Conservation (phyloP, 2,329 filamentous ascomycete species). For the Colletotrichum caudatum region DNA sequence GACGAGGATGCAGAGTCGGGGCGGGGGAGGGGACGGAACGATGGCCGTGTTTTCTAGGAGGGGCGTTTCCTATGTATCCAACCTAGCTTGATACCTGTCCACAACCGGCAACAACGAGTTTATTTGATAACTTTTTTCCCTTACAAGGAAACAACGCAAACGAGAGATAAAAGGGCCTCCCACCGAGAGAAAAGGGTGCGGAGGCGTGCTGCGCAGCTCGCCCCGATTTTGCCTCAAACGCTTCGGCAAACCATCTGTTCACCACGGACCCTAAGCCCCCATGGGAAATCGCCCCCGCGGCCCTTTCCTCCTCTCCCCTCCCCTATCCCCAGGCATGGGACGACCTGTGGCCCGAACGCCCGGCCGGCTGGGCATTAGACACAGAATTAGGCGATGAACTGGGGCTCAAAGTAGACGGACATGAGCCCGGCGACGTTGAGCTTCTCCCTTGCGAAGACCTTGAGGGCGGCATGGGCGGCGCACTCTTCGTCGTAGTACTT, state of each 20-base stretch:
- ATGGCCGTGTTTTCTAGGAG: not conserved
- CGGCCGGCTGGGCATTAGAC: not conserved
- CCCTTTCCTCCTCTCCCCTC: not conserved
- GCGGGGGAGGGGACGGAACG: not conserved
- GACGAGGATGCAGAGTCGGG: not conserved
- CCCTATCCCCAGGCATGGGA: not conserved
- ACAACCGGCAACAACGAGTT: conserved; percentile 30
- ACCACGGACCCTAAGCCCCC: not conserved
- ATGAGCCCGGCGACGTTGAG: conserved; percentile 53
- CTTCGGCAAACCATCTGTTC: not conserved
- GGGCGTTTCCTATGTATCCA: conserved; percentile 17
- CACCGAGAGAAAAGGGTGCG: not conserved
- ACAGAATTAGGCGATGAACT: conserved; percentile 43
- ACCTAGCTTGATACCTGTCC: conserved; percentile 40
- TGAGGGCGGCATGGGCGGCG: conserved; percentile 57
- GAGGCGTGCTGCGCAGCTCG: not conserved
- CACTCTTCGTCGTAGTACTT: conserved; percentile 73
- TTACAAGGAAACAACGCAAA: not conserved
- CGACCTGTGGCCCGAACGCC: not conserved
- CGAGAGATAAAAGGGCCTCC: not conserved
- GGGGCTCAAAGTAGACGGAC: conserved; percentile 57
- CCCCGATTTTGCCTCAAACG: not conserved
- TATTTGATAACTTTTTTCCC: not conserved
- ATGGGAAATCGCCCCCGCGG: not conserved
- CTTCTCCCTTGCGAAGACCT: conserved; percentile 49